Conservation (phyloP, 129 eudicot species). For the Heracleum sosnowskyi region DNA sequence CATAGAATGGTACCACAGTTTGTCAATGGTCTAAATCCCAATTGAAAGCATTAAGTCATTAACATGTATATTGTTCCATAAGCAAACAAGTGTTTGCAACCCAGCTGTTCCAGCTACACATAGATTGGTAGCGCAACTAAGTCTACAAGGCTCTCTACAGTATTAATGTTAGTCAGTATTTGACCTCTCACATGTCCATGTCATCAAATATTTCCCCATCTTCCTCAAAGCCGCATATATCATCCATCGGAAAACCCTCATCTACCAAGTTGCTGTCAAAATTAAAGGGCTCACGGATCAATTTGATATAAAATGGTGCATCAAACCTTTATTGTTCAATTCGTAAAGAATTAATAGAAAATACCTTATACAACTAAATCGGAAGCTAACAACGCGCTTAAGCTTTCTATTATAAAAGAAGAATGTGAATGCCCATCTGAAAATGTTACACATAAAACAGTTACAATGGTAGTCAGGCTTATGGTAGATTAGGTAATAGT, state of each 20-base stretch:
- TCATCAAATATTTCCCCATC: constrained; percentile 71
- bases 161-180: constrained; percentile 29
- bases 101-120: constrained; percentile 15
- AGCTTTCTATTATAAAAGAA: constrained; percentile 90
- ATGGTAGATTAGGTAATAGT: background rate
- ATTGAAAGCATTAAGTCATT: background rate
- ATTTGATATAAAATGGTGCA: background rate
- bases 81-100: constrained; percentile 26
- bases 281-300: background rate
- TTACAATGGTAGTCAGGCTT: constrained; percentile 7
- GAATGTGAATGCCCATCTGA: constrained; percentile 86
- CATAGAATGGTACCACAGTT: background rate
- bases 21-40: background rate
- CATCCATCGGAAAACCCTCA: constrained; percentile 45
- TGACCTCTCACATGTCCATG: constrained; percentile 68
- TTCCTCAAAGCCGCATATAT: constrained; percentile 31
- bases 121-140: background rate
- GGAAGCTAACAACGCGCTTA: constrained; percentile 84
- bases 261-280: constrained; percentile 67
- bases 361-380: constrained; percentile 79
- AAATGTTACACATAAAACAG: constrained; percentile 11
- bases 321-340: background rate
- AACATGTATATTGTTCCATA: constrained; percentile 4
- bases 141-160: constrained; percentile 21
- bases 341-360: background rate